These are phyloP conservation scores for Suhomyces taliae DNA, from an alignment of 1,139 yeast genomes.

Conservation along the genomic window DNA sequence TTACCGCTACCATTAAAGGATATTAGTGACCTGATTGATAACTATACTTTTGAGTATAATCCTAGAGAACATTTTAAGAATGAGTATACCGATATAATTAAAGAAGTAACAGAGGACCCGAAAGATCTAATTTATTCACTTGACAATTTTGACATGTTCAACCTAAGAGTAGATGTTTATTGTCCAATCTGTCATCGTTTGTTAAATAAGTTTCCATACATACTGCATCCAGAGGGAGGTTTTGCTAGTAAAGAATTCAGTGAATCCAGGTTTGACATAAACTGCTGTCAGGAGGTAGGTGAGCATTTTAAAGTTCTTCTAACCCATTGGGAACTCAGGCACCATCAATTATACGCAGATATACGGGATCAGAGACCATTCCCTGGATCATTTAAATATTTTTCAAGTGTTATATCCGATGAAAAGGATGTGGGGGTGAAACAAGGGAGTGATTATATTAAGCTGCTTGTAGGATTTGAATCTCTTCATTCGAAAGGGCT, in stretches of 20 bases:
- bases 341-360: slow-evolving; percentile 27
- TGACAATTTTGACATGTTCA: slow-evolving; percentile 4
- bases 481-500: background rate
- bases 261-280: background rate
- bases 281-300: slow-evolving; percentile 5
- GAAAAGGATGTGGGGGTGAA: slow-evolving; percentile 1
- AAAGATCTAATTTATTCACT: slow-evolving; percentile 4
- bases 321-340: slow-evolving; percentile 21
- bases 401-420: slow-evolving; percentile 11
- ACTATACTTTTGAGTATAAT: slow-evolving; percentile 20
- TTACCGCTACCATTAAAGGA: slow-evolving; percentile 29
- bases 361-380: slow-evolving; percentile 7
- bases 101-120: background rate
- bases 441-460: slow-evolving; percentile 6
- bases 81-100: slow-evolving; percentile 9
- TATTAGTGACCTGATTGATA: slow-evolving; percentile 22
- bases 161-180: slow-evolving; percentile 8
- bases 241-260: slow-evolving; percentile 23
- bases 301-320: slow-evolving; percentile 4
- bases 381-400: slow-evolving; percentile 16
- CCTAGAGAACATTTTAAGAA: slow-evolving; percentile 10
- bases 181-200: slow-evolving; percentile 22
- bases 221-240: slow-evolving; percentile 18
- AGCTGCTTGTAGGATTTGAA: background rate
- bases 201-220: slow-evolving; percentile 10